Conservation (phyloP, 176 grass and related monocot species). For the Aegilops longissima region DNA sequence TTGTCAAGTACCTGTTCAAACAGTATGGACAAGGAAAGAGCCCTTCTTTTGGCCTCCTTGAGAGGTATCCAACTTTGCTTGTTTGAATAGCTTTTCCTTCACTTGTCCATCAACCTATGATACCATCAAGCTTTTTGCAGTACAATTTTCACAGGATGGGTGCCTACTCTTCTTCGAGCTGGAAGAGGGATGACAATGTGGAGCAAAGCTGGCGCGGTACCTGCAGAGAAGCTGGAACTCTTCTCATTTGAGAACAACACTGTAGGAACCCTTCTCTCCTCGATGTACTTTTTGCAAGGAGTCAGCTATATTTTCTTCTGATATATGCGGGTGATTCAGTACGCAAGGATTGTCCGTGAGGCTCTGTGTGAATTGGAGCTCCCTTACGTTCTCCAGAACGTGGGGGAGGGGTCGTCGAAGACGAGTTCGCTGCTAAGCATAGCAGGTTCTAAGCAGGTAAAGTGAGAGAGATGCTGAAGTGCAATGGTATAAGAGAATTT, state of each 20-base stretch:
- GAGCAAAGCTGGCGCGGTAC: slow-evolving; percentile 62
- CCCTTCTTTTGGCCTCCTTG: slow-evolving; percentile 78
- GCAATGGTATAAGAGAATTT: background rate
- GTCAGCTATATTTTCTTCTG: background rate
- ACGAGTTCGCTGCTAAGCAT: slow-evolving; percentile 45
- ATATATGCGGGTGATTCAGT: slow-evolving; percentile 32
- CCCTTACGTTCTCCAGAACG: slow-evolving; percentile 88
- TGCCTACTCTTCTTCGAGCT: slow-evolving; percentile 83
- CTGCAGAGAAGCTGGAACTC: slow-evolving; percentile 73
- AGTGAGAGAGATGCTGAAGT: background rate
- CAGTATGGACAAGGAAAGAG: slow-evolving; percentile 82
- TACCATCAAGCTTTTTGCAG: slow-evolving; percentile 28
- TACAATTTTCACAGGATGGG: slow-evolving; percentile 88
- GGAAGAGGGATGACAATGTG: slow-evolving; percentile 91
- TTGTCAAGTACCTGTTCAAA: slow-evolving; percentile 78
- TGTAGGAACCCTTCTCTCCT: slow-evolving; percentile 36
- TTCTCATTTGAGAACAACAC: slow-evolving; percentile 92
- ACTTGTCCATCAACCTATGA: background rate
- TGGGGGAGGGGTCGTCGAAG: slow-evolving; percentile 68
- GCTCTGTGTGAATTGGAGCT: slow-evolving; percentile 92
- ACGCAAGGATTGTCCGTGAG: slow-evolving; percentile 82
- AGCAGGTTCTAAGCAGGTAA: slow-evolving; percentile 69
- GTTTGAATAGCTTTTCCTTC: background rate
- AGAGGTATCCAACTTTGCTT: slow-evolving; percentile 63
- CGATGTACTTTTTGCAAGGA: background rate